These are phyloP conservation scores for Davidsoniella neocaledoniae DNA, from an alignment of 2,329 filamentous ascomycete species.

Conservation along the genomic window DNA sequence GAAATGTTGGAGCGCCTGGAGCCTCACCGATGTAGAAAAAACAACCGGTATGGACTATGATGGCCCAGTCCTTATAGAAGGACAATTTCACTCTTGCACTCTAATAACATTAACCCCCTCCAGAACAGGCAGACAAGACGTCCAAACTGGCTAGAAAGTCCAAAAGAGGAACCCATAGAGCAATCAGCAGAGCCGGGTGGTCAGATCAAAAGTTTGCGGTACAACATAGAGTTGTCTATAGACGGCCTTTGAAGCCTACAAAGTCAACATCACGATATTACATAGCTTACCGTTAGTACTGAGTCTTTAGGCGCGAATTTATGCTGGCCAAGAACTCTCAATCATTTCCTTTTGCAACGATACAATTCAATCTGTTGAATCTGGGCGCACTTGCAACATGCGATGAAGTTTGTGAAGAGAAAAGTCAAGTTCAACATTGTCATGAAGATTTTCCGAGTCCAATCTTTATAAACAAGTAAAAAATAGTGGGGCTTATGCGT, in stretches of 20 bases:
- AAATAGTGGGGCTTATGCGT: background rate
- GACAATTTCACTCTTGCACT: conserved; percentile 20
- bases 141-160: conserved; percentile 6
- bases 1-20: conserved; percentile 25
- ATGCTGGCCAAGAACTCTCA: background rate
- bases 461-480: background rate
- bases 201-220: conserved; percentile 8
- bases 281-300: too few species aligned
- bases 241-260: too few species aligned
- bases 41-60: conserved; percentile 26
- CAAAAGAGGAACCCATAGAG: conserved; percentile 12
- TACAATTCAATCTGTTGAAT: background rate
- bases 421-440: background rate
- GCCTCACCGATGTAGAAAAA: conserved; percentile 23
- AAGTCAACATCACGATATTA: too few species aligned
- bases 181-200: conserved; percentile 12
- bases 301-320: too few species aligned
- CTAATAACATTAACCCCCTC: conserved; percentile 9
- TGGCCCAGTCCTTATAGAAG: conserved; percentile 18
- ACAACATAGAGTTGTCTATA: background rate
- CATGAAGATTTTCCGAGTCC: background rate
- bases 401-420: background rate
- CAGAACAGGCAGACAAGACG: conserved; percentile 9
- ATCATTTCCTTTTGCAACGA: background rate
- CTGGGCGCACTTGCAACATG: background rate